A percentile compares a stretch with the other conserved stretches of the same genome.
phyloP scores from a whole-genome alignment of 2,329 filamentous ascomycete genomes.

The Cladosporium halotolerans region DNA sequence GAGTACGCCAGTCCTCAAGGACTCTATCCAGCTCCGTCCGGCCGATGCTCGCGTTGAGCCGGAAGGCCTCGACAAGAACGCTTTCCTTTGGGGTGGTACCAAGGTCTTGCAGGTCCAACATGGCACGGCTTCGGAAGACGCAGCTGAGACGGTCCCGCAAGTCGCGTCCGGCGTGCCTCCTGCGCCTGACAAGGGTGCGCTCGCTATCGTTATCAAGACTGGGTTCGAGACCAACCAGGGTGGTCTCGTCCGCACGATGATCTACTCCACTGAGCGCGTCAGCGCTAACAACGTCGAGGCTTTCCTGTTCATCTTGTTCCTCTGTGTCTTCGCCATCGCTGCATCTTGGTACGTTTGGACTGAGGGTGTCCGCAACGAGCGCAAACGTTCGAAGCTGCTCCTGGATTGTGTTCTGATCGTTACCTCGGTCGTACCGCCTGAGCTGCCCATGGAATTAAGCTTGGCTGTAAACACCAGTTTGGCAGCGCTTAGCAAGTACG shows the following conservation, averaged over 20 bases:
- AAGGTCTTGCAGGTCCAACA: constrained; percentile 96
- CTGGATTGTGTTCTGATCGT: constrained; percentile 96
- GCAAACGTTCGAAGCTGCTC: constrained; percentile 94
- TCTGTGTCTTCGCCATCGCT: constrained; percentile 90
- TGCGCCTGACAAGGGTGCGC: constrained; percentile 88
- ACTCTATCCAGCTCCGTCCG: constrained; percentile 86
- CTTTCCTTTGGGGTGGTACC: constrained; percentile 93
- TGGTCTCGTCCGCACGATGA: constrained; percentile 97
- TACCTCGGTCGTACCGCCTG: constrained; percentile 95
- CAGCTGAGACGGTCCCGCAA: constrained; percentile 51
- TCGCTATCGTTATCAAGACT: constrained; percentile 93
- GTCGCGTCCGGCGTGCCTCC: constrained; percentile 68
- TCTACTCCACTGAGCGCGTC: constrained; percentile 96
- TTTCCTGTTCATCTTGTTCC: constrained; percentile 93
- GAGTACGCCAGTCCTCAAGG: constrained; percentile 93
- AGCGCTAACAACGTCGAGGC: constrained; percentile 98
- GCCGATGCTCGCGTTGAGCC: constrained; percentile 73
- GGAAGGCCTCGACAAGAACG: constrained; percentile 91
- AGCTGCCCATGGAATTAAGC: constrained; percentile 96
- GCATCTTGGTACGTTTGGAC: constrained; percentile 99
- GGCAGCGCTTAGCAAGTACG: constrained; percentile 86
- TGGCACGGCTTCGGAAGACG: constrained; percentile 68
- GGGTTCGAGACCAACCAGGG: constrained; percentile 98
- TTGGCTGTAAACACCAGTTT: constrained; percentile 96
- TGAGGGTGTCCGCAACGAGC: constrained; percentile 87